Base-by-base conservation (phyloP, 352 stramenopile species). In the Phytopythium helicoides region DNA sequence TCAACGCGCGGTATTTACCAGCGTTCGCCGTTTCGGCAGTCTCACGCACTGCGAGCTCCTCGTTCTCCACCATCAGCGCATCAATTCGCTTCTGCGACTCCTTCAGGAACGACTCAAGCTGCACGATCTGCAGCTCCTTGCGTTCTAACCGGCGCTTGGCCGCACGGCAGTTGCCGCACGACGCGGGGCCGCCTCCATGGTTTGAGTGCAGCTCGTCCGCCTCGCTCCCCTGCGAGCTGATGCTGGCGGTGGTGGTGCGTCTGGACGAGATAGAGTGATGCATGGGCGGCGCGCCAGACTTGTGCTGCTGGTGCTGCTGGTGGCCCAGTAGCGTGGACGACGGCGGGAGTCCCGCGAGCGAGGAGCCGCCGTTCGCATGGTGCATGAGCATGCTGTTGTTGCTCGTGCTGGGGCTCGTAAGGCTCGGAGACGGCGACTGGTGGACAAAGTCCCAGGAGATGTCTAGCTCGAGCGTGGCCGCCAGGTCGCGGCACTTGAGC, bases 21-120 rank as follows among this genome's bases (percentile, higher is more conserved):
- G 72, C 78, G 42, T 88, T 83, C 40, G 69, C 60, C n/a, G 78
- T 88, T 56, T 92, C 81, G 6, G 74, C 74, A 33, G 72, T 64
- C 46, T 92, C 81, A 0, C 81, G 71, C 31, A 78, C 56, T 8
- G 72, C 28, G 3, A 92, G 62, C 59, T 92, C 81, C 21, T 92
- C 81, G 49, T 77, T 87, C 52, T 88, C 78, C 2, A 78, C 58
- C 6, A 64, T 41, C 18, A 89, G 61, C 45, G 76, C 68, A 60
- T 92, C 77, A 46, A 89, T 85, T 19, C 77, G 72, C 41, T 87
- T 87, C 66, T 89, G 81, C 1, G 78, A 88, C 47, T 92, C 81
- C 45, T 92, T 92, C 14, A 89, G 54, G 44, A 88, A 87, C 10
- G 71, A 70, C 64, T 92, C 81, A 47, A 92, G 72, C 62, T 92